Base-by-base conservation (phyloP, 768 basidiomycete species). In the Lactarius akahatsu region DNA sequence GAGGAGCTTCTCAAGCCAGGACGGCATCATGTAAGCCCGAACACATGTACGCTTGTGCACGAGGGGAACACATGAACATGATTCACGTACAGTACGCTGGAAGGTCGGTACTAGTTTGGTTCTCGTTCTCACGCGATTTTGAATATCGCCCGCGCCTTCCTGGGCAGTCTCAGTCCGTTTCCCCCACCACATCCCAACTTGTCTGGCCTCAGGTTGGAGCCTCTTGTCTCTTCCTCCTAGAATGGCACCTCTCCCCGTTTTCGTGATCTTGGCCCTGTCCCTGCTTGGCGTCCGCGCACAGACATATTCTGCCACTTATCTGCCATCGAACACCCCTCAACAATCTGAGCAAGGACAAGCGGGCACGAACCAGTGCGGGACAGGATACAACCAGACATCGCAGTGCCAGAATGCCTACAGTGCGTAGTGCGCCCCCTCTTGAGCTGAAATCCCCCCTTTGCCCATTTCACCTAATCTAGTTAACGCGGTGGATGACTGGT, bases 301-400 rank as follows among this genome's bases (percentile, higher is more conserved):
- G 68, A 75, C 76, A 4, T 78, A 85, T 74, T 77, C 76, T 65
- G 80, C 83, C 41, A 79, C 81, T 40, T 85, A 81, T 69, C 78
- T 82, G 38, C 85, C 82, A 54, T 79, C 79, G 13, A 82, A 81
- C 64, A 76, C 78, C 4, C 83, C 85, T n/a, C 71, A 76, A 50
- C 77, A 80, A 18, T 78, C 82, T 18, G 82, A 90, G 72, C 72
- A 80, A 54, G 89, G 86, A 26, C 89, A 89, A 74, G 64, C 80
- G 11, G 87, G 86, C 18, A 86, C 86, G 16, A 88, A 90, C 74
- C 76, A 81, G 63, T 94, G 91, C 74, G 87, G 86, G 10, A 80
- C 82, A 3, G 77, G 74, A 20, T 74, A 78, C 59, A 83, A 79
- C 73, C 86, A 86, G 74, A 79, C 76, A 3, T 87, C 87, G 4